Evolutionary conservation across 2,329 filamentous ascomycete species (phyloP).

Genomic region (Shiraia sp.): DNA sequence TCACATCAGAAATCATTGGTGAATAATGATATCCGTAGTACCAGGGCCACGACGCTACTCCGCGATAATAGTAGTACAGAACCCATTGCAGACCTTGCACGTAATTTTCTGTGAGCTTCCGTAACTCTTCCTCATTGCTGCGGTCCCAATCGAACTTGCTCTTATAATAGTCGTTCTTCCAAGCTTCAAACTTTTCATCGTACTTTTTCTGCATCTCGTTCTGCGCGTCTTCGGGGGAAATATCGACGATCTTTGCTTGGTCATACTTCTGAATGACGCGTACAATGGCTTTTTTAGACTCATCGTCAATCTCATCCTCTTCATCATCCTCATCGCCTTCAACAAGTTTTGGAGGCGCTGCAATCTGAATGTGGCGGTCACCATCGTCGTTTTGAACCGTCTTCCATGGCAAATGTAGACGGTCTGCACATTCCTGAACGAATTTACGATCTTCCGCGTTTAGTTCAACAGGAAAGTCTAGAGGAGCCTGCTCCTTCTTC

Average conservation of each 20-base stretch:
- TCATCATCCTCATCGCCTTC: conserved; percentile 61
- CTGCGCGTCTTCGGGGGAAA: conserved; percentile 77
- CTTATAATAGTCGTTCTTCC: conserved; percentile 94
- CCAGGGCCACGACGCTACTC: conserved; percentile 98
- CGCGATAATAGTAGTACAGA: conserved; percentile 95
- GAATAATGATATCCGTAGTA: conserved; percentile 97
- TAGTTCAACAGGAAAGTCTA: conserved; percentile 74
- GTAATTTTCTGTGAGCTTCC: conserved; percentile 88
- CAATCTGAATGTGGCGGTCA: conserved; percentile 67
- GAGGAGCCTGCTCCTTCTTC: conserved; percentile 50
- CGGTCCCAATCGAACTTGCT: conserved; percentile 89
- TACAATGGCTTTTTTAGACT: conserved; percentile 78
- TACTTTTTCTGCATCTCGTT: conserved; percentile 81
- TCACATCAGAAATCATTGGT: conserved; percentile 94
- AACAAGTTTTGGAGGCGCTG: conserved; percentile 58
- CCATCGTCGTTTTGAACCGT: conserved; percentile 67
- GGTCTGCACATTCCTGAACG: conserved; percentile 80
- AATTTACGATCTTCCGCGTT: conserved; percentile 90
- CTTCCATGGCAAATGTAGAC: conserved; percentile 67
- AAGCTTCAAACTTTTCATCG: conserved; percentile 83
- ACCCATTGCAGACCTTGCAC: conserved; percentile 98
- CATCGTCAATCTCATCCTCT: conserved; percentile 75
- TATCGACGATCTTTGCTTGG: conserved; percentile 81
- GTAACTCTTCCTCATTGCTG: conserved; percentile 79
- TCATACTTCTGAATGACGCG: conserved; percentile 90